phyloP scores from a whole-genome alignment of 257 asterid genomes.

The Solanum megistacrolobum region DNA sequence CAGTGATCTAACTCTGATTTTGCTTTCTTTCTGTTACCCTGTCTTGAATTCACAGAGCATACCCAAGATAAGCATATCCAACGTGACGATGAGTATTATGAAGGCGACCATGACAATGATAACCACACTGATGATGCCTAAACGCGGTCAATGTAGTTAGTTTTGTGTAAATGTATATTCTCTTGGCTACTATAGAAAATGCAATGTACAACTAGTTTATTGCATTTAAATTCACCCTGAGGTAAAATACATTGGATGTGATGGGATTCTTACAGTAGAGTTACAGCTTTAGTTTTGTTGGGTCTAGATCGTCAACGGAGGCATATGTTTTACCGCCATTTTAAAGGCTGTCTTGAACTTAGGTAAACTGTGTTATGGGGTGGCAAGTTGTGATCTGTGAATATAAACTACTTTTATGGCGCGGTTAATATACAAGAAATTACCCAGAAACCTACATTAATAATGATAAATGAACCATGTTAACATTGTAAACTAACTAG shows the following conservation, averaged over 20 bases:
- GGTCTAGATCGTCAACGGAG: not conserved
- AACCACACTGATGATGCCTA: constrained; percentile 55
- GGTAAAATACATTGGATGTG: not conserved
- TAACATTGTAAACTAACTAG: not conserved
- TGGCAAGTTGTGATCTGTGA: not conserved
- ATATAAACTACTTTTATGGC: not conserved
- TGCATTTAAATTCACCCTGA: not conserved
- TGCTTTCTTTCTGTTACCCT: not conserved
- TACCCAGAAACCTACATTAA: too few species aligned
- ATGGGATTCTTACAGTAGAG: not conserved
- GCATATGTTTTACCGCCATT: not conserved
- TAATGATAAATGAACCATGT: not conserved
- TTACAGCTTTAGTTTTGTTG: not conserved
- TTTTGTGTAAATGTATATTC: not conserved
- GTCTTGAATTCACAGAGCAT: constrained; percentile 40
- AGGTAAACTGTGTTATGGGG: not conserved
- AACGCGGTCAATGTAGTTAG: not conserved
- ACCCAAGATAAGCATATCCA: constrained; percentile 85
- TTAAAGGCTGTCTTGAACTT: not conserved
- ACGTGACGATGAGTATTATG: constrained; percentile 93
- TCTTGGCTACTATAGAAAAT: not conserved
- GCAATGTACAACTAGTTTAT: not conserved
- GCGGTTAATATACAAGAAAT: not conserved
- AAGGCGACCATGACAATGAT: constrained; percentile 88
- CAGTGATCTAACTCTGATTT: not conserved